Evolutionary conservation across 306 rosid species (phyloP), one percentile per base, ranked within the genome.

Genomic region (Macrotyloma uniflorum): DNA sequence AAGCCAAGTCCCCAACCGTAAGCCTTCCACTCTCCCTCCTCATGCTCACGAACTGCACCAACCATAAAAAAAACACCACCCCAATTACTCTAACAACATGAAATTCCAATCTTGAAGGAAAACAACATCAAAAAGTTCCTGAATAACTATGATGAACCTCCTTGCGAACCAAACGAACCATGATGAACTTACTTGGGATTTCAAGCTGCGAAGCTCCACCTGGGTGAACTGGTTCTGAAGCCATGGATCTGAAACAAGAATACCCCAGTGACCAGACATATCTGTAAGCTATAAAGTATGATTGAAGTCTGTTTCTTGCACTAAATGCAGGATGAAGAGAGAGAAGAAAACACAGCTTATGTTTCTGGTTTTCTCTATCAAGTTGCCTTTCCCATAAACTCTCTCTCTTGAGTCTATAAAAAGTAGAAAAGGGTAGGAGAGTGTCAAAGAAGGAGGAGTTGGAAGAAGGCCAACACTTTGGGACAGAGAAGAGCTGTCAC

Each of bases 201-300:
- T 95, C 11, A 95, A 89, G 84, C 90, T 85, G 7, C 97, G 93
- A 66, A 95, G 99, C 89, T 95, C 99, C 26, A 81, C 99, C 87
- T 95, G 99, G 18, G 99, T 95, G 89, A 95, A 95, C 86, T 95
- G 99, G 77, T 89, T 95, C 62, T 95, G 99, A 46, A 95, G 94
- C 88, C 87, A 91, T 88, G 96, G 99, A 95, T 95, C 99, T 81
- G 98, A 95, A 83, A 95, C 99, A 18, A 95, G 90, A 89, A 95
- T 86, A 67, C 99, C 99, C 77, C 96, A 91, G 40, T 89, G 96
- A 35, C 91, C 85, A 9, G 90, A 88, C 99, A 95, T 94, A 45
- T 38, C 32, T 65, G 22, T 57, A 58, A n/a, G 72, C 70, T 75
- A 32, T 16, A 2, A 55, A n/a, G 24, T 23, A 5, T 12, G 16